Evolutionary conservation across 1,284 basidiomycete species (phyloP), one percentile per base, ranked within the genome.

Genomic region (Cryptococcus hybrid): DNA sequence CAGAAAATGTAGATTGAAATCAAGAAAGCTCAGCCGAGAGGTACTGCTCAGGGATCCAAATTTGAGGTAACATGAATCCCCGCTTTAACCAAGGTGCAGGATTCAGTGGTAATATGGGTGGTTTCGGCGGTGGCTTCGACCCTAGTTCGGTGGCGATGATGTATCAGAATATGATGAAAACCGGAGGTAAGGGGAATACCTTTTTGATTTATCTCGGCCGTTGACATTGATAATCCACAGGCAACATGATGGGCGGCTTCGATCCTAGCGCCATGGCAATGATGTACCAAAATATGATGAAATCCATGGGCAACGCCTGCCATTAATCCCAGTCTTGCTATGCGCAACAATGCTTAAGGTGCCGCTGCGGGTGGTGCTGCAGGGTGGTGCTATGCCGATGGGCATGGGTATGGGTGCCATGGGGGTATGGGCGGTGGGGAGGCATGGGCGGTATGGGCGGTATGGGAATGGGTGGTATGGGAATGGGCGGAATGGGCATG

Each of bases 21-120:
- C 55, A 97, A 97, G 78, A 83, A 90, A 58, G 92, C 91, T 6
- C 90, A 94, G 76, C 91, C 92, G 2, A 85, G 91, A 55, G 76
- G 75, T 44, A 69, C 77, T 15, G 71, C 74, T 35, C 58, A 47
- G 34, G 24, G 24, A 24, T 24, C 34, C 12, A 47, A 30, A 47
- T 47, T 30, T 30, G n/a, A 24, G 24, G 18, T 35, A 47, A n/a
- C 46, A 47, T 12, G 15, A 35, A 24, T 15, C 18, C 18, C 46
- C 48, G 48, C 35, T 51, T 53, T 39, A 43, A 48, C 37, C 40
- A 47, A 34, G 49, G 54, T 76, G 71, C 74, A 7, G 75, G 73
- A 15, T 54, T 53, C 35, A 67, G 68, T 58, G 65, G 58, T 46
- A 63, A 61, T 24, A 68, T 68, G 60, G 63, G 52, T 7, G 64